Conservation (phyloP, 75 land plant species). For the Pseudotsuga menziesii region DNA sequence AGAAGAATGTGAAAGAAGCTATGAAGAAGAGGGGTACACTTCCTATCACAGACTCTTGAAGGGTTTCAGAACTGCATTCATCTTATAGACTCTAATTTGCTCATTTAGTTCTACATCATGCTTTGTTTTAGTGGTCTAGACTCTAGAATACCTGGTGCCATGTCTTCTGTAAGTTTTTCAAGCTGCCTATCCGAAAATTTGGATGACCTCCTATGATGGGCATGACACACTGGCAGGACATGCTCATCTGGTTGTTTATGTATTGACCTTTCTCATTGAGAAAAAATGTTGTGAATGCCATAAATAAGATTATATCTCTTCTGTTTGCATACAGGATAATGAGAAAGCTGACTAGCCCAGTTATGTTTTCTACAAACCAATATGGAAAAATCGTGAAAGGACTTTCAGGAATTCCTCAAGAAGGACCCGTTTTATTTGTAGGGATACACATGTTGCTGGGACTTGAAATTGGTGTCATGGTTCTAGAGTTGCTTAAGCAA, state of each 20-base stretch:
- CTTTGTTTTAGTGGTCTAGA: not conserved
- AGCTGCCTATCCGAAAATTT: not conserved
- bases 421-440: constrained; percentile 83
- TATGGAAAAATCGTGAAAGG: constrained; percentile 72
- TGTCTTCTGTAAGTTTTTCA: not conserved
- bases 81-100: not conserved
- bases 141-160: not conserved
- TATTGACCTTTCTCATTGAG: not conserved
- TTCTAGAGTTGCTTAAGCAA: constrained; percentile 49
- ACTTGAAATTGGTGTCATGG: constrained; percentile 55
- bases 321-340: constrained; percentile 17
- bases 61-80: not conserved
- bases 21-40: constrained; percentile 20
- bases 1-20: constrained; percentile 37
- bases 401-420: constrained; percentile 69
- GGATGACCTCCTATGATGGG: not conserved
- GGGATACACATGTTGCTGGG: constrained; percentile 94
- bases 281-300: not conserved
- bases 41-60: not conserved
- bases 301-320: not conserved
- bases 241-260: not conserved
- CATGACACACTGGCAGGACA: not conserved
- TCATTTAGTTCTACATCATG: not conserved
- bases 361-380: constrained; percentile 66
- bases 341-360: constrained; percentile 49